Evolutionary conservation across 1,139 yeast species (phyloP).

Genomic region (Sugiyamaella paludigena): DNA sequence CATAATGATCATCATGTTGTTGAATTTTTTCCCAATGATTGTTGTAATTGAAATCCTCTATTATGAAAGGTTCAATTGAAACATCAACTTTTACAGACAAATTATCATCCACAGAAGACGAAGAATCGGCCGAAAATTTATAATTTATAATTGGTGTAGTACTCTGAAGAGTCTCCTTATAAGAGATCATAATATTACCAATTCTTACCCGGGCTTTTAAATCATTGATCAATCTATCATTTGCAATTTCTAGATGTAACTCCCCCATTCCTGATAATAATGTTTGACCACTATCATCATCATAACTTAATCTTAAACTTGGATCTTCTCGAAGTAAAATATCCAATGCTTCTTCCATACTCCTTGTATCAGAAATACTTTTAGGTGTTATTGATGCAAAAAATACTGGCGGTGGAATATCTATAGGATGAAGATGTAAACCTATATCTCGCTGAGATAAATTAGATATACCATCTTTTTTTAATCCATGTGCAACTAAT

Average conservation of each 20-base stretch:
- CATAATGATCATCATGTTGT: conserved; percentile 39
- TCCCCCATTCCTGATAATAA: conserved; percentile 95
- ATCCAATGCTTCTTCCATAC: conserved; percentile 64
- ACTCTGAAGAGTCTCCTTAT: conserved; percentile 63
- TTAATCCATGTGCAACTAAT: conserved; percentile 53
- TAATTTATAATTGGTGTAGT: conserved; percentile 32
- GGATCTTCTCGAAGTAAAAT: conserved; percentile 81
- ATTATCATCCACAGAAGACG: conserved; percentile 12
- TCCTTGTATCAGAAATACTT: conserved; percentile 68
- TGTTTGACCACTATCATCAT: conserved; percentile 87
- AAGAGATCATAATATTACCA: conserved; percentile 83
- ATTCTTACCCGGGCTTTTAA: conserved; percentile 78
- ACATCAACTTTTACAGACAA: conserved; percentile 39
- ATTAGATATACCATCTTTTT: conserved; percentile 46
- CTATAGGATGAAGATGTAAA: conserved; percentile 66
- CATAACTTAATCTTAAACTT: conserved; percentile 60
- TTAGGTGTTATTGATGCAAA: conserved; percentile 81
- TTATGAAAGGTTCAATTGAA: conserved; percentile 53
- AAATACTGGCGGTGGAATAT: conserved; percentile 89
- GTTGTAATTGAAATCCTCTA: conserved; percentile 38
- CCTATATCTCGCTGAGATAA: conserved; percentile 40
- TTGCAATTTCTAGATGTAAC: conserved; percentile 82
- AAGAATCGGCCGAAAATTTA: conserved; percentile 25
- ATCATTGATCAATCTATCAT: conserved; percentile 71
- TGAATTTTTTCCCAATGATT: conserved; percentile 24